A percentile compares a stretch with the other conserved stretches of the same genome.
phyloP scores from a whole-genome alignment of 164 flowering plant species.

The Sedum album region DNA sequence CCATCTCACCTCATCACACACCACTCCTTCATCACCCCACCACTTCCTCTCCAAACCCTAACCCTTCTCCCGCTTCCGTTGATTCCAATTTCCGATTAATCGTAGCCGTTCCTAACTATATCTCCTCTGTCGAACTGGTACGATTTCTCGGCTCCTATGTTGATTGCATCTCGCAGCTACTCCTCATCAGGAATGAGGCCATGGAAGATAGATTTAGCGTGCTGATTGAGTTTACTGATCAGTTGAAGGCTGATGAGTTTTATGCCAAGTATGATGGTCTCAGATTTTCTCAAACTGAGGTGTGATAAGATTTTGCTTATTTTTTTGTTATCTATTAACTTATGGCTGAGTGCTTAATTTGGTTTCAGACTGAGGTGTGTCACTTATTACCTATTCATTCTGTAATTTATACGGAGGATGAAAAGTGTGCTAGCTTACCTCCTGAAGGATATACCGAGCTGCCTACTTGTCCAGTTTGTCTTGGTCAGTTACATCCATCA shows the following conservation, averaged over 20 bases:
- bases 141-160: slow-evolving; percentile 51
- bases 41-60: slow-evolving; percentile 14
- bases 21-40: slow-evolving; percentile 14
- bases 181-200: slow-evolving; percentile 79
- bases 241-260: slow-evolving; percentile 47
- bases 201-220: slow-evolving; percentile 86
- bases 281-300: slow-evolving; percentile 62
- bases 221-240: slow-evolving; percentile 44
- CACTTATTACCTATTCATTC: slow-evolving; percentile 54
- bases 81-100: slow-evolving; percentile 27
- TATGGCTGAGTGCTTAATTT: not conserved
- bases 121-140: slow-evolving; percentile 57
- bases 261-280: slow-evolving; percentile 53
- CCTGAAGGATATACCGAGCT: slow-evolving; percentile 67
- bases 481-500: slow-evolving; percentile 31
- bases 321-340: not conserved
- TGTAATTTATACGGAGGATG: slow-evolving; percentile 51
- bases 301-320: slow-evolving; percentile 27
- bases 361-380: slow-evolving; percentile 73
- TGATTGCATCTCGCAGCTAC: slow-evolving; percentile 38
- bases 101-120: slow-evolving; percentile 72
- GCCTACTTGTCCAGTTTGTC: slow-evolving; percentile 90
- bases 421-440: slow-evolving; percentile 51
- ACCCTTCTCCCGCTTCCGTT: no score
- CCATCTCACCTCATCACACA: slow-evolving; percentile 14